Evolutionary conservation across 2,329 filamentous ascomycete species (phyloP).

Genomic region (Exophiala alcalophila): DNA sequence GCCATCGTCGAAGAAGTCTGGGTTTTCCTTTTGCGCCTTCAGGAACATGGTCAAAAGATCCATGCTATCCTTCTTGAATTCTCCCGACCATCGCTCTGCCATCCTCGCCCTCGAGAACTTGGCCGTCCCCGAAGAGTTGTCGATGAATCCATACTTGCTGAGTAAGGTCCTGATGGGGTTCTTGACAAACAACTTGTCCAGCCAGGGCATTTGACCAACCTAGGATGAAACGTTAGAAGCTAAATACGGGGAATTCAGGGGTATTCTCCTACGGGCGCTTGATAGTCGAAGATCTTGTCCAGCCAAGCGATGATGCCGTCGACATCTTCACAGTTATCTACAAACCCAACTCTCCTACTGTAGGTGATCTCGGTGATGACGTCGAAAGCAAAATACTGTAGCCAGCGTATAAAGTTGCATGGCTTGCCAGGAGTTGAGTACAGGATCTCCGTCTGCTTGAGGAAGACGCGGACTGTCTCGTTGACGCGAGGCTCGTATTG

Average conservation of each 20-base stretch:
- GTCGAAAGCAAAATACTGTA: constrained; percentile 42
- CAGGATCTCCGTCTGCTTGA: constrained; percentile 57
- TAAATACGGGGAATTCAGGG: constrained; percentile 35
- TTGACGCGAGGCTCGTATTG: constrained; percentile 68
- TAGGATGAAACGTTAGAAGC: not conserved
- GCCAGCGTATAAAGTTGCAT: constrained; percentile 39
- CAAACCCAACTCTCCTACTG: constrained; percentile 43
- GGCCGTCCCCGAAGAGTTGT: constrained; percentile 68
- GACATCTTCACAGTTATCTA: constrained; percentile 39
- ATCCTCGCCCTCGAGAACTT: constrained; percentile 67
- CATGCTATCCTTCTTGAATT: constrained; percentile 1
- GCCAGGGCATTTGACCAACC: constrained; percentile 28
- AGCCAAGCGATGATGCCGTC: constrained; percentile 38
- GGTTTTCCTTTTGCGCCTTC: constrained; percentile 18
- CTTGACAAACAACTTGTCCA: constrained; percentile 24
- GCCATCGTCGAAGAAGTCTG: constrained; percentile 33
- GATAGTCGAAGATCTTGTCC: constrained; percentile 56
- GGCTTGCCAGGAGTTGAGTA: constrained; percentile 40
- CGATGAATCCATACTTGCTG: constrained; percentile 63
- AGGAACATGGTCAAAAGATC: constrained; percentile 28
- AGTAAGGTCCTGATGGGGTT: constrained; percentile 51
- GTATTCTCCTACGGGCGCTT: constrained; percentile 57
- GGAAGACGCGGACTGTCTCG: constrained; percentile 68
- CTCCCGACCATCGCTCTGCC: constrained; percentile 58
- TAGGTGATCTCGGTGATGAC: constrained; percentile 44